Base-by-base conservation (phyloP, 495 filamentous ascomycete genomes). In the Chaetomidium leptoderma region DNA sequence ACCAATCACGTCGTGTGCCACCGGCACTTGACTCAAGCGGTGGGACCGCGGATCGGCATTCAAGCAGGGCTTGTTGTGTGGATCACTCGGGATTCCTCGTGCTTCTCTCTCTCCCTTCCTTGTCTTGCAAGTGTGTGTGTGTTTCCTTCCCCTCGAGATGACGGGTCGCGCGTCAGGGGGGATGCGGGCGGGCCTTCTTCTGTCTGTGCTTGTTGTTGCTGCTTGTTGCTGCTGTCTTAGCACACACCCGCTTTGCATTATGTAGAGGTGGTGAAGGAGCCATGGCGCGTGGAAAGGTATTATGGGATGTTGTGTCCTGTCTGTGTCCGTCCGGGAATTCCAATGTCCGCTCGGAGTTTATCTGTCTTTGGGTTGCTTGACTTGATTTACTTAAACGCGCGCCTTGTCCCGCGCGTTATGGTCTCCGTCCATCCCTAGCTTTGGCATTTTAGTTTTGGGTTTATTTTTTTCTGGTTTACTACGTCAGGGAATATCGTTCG, bases 1-100 rank as follows among this genome's bases (percentile, higher is more conserved):
- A 4, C 66, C 66, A 65, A 68, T 65, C 63, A 65, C 36, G 29
- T 44, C 49, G 19, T 24, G 7, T 24, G 32, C 6, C n/a, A n/a
- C 17, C 47, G 3, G 19, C 27, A 23, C 10, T n/a, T n/a, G n/a
- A n/a, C n/a, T 24, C n/a, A 44, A 30, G 26, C 4, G 13, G 23
- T 23, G 23, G n/a, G 10, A n/a, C 33, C n/a, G 11, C 45, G 11
- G 37, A 23, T 53, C 51, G 17, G 24, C 51, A 21, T 8, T 11
- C 8, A 24, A 43, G 24, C 51, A 53, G 51, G 37, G 14, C 7
- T 17, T 17, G 23, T 43, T 42, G 39, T 9, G 32, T 51, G 42
- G 14, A 16, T 47, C 39, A 43, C 1, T 6, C 5, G 14, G n/a
- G 10, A 54, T 43, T 33, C 17, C 51, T 30, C 51, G 51, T 44